Percentiles rank a stretch among this genome's conserved stretches.
Conservation (phyloP, 345 rosid species). For the Hypericum androsaemum region DNA sequence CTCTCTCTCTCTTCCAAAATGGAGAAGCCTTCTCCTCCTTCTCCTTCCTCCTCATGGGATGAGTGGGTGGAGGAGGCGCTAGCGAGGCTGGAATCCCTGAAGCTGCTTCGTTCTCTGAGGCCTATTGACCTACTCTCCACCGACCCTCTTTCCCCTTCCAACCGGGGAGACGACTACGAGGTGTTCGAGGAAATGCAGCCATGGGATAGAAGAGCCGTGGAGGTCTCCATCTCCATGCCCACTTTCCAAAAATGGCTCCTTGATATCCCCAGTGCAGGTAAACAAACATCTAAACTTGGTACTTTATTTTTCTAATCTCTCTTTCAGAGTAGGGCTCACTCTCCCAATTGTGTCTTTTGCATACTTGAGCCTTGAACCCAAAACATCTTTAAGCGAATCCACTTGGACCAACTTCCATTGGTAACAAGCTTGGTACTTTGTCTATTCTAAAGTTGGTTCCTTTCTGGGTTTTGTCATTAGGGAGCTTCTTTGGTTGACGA, state of each 20-base stretch:
- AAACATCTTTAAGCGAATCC: too few species aligned
- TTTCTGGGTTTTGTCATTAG: too few species aligned
- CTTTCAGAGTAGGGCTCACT: too few species aligned
- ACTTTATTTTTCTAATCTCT: too few species aligned
- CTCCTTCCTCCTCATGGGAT: slow-evolving; percentile 35
- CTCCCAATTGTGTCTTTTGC: too few species aligned
- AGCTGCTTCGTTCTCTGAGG: slow-evolving; percentile 66
- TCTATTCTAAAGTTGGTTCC: too few species aligned
- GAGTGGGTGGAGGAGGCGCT: slow-evolving; percentile 65
- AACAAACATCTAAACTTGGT: neutral
- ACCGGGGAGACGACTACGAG: slow-evolving; percentile 26
- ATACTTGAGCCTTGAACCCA: too few species aligned
- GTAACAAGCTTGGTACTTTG: too few species aligned
- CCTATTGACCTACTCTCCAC: slow-evolving; percentile 44
- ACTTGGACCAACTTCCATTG: too few species aligned
- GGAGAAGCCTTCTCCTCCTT: too few species aligned
- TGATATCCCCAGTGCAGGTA: slow-evolving; percentile 76
- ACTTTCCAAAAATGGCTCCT: slow-evolving; percentile 76
- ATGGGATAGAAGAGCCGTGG: slow-evolving; percentile 76
- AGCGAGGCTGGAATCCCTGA: slow-evolving; percentile 46
- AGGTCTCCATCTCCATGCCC: slow-evolving; percentile 46
- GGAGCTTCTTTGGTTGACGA: too few species aligned
- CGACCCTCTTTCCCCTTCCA: slow-evolving; percentile 8
- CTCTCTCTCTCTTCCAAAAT: too few species aligned
- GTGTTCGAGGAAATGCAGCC: slow-evolving; percentile 63